Conservation (phyloP, 805 yeast genomes). For the Hyphopichia homilentoma region DNA sequence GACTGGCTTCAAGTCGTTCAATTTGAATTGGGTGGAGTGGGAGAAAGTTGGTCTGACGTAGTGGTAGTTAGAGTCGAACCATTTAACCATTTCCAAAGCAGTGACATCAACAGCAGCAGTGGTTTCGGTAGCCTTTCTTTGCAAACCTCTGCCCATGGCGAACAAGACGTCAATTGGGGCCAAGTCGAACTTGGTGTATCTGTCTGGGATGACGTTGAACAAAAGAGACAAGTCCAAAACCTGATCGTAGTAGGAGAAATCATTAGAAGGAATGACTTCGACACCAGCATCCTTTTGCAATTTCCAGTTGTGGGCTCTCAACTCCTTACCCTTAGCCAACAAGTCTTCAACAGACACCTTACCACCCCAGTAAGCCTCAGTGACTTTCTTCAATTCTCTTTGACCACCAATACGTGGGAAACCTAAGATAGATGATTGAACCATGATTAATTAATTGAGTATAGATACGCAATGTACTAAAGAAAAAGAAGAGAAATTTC, state of each 20-base stretch:
- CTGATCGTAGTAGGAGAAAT: slow-evolving; percentile 97
- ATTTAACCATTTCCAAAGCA: slow-evolving; percentile 98
- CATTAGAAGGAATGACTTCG: slow-evolving; percentile 94
- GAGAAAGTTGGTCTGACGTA: slow-evolving; percentile 99
- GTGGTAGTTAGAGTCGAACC: slow-evolving; percentile 99
- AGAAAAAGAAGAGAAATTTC: background rate
- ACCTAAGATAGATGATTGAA: slow-evolving; percentile 95
- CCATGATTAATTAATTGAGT: slow-evolving; percentile 53
- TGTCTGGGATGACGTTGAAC: slow-evolving; percentile 95
- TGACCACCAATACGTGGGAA: slow-evolving; percentile 99
- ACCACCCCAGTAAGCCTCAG: slow-evolving; percentile 99
- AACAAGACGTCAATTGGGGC: slow-evolving; percentile 87
- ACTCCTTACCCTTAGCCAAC: slow-evolving; percentile 87
- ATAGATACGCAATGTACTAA: background rate
- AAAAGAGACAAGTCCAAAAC: slow-evolving; percentile 87
- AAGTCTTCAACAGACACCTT: slow-evolving; percentile 85
- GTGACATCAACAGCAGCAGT: slow-evolving; percentile 94
- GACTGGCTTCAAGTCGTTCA: slow-evolving; percentile 86
- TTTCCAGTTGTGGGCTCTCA: slow-evolving; percentile 97
- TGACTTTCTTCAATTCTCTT: slow-evolving; percentile 98
- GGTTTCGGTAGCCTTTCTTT: slow-evolving; percentile 88
- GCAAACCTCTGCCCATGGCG: slow-evolving; percentile 99
- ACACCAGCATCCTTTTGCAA: slow-evolving; percentile 96
- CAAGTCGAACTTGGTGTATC: slow-evolving; percentile 90
- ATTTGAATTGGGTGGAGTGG: slow-evolving; percentile 90